A percentile compares a stretch with the other conserved stretches of the same genome.
Conservation (phyloP, 1,284 basidiomycete species). For the Mycena citricolor region DNA sequence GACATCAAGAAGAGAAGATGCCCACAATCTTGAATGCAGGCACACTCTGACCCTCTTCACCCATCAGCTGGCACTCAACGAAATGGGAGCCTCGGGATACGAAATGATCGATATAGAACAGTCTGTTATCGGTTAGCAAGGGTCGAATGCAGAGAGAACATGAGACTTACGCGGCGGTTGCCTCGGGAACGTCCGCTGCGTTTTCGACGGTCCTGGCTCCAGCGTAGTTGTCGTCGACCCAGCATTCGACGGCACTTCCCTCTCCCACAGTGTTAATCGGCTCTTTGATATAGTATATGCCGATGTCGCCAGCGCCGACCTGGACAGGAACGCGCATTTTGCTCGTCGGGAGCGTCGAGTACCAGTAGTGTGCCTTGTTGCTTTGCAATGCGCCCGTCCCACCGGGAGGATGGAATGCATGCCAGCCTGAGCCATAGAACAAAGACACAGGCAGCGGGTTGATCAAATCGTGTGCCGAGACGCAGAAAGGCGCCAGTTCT, state of each 20-base stretch:
- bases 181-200: slow-evolving; percentile 49
- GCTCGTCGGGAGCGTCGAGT: slow-evolving; percentile 75
- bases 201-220: slow-evolving; percentile 67
- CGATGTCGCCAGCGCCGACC: slow-evolving; percentile 76
- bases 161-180: slow-evolving; percentile 54
- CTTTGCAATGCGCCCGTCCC: slow-evolving; percentile 39
- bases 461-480: slow-evolving; percentile 90
- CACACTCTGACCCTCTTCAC: slow-evolving; percentile 75
- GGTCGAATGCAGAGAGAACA: slow-evolving; percentile 15
- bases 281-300: slow-evolving; percentile 75
- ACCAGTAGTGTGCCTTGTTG: slow-evolving; percentile 83
- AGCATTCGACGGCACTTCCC: slow-evolving; percentile 73
- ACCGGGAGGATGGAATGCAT: slow-evolving; percentile 63
- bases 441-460: slow-evolving; percentile 88
- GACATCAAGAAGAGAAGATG: slow-evolving; percentile 46
- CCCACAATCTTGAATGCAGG: slow-evolving; percentile 85
- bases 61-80: slow-evolving; percentile 80
- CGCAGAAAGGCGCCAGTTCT: slow-evolving; percentile 88
- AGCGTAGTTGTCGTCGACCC: slow-evolving; percentile 80
- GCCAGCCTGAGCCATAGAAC: slow-evolving; percentile 91
- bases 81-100: slow-evolving; percentile 81
- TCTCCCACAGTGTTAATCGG: slow-evolving; percentile 51
- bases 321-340: slow-evolving; percentile 75
- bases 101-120: slow-evolving; percentile 62
- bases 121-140: slow-evolving; percentile 6